phyloP scores from a whole-genome alignment of 495 filamentous ascomycete genomes.

The Neurospora sp. region DNA sequence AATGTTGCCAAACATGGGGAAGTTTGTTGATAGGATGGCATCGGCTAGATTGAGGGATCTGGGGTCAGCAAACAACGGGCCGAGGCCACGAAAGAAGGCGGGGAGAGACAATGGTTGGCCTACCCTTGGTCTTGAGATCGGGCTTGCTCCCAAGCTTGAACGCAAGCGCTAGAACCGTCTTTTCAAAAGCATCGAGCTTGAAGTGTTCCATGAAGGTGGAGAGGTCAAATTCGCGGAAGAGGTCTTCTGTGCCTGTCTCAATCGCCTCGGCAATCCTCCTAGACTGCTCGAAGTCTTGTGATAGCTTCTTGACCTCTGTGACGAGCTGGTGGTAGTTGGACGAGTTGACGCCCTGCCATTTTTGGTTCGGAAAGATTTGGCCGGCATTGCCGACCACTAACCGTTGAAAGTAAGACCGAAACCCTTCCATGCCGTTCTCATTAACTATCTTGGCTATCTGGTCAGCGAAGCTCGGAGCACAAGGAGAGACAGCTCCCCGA shows the following conservation, averaged over 20 bases:
- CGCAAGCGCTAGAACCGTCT: conserved; percentile 78
- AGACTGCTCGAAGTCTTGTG: conserved; percentile 67
- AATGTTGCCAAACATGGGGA: conserved; percentile 61
- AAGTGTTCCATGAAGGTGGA: conserved; percentile 90
- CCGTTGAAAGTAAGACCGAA: conserved; percentile 82
- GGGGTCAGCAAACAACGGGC: conserved; percentile 13
- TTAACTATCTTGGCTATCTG: conserved; percentile 58
- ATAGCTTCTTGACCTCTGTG: conserved; percentile 76
- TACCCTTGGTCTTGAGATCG: conserved; percentile 86
- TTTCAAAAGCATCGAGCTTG: conserved; percentile 75
- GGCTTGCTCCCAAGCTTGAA: conserved; percentile 69
- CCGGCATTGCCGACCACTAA: conserved; percentile 74
- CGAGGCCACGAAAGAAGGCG: conserved; percentile 1
- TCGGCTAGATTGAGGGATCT: conserved; percentile 51
- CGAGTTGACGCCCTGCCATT: conserved; percentile 41
- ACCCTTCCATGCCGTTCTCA: conserved; percentile 96
- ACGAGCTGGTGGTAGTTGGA: conserved; percentile 74
- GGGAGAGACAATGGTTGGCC: conserved; percentile 12
- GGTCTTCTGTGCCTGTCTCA: conserved; percentile 69
- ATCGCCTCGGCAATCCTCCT: conserved; percentile 88
- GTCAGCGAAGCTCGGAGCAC: conserved; percentile 4
- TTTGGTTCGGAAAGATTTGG: conserved; percentile 59
- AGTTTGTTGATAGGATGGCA: conserved; percentile 66
- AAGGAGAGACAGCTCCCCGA: neutral
- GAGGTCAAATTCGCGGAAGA: conserved; percentile 90